Evolutionary conservation across 495 filamentous ascomycete species (phyloP).

Genomic region (Penicillium dipodomyicola): DNA sequence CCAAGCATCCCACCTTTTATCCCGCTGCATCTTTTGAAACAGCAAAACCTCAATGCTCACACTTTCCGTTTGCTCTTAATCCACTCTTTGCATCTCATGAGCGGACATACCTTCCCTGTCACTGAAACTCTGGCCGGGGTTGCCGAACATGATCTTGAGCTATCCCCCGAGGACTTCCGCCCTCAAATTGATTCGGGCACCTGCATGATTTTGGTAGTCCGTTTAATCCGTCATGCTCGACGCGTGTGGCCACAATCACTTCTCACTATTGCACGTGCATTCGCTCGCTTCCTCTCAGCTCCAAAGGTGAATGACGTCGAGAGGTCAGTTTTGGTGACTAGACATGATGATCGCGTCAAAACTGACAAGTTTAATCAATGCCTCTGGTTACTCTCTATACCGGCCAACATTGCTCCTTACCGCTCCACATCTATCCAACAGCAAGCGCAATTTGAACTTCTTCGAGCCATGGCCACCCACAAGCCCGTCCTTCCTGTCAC

Average conservation of each 20-base stretch:
- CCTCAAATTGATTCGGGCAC: constrained; percentile 28
- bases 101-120: constrained; percentile 27
- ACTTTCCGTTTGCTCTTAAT: constrained; percentile 46
- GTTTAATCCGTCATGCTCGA: constrained; percentile 59
- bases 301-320: constrained; percentile 6
- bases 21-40: constrained; percentile 49
- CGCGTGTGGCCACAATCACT: constrained; percentile 55
- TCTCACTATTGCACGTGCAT: constrained; percentile 44
- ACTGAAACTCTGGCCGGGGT: background rate
- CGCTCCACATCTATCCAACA: constrained; percentile 50
- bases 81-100: constrained; percentile 42
- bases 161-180: constrained; percentile 11
- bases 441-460: constrained; percentile 60
- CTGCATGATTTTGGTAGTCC: constrained; percentile 40
- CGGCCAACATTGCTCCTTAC: constrained; percentile 49
- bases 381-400: constrained; percentile 55
- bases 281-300: constrained; percentile 34
- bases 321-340: constrained; percentile 1
- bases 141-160: background rate
- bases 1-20: constrained; percentile 48
- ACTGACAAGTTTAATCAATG: constrained; percentile 50
- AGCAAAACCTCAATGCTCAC: constrained; percentile 36
- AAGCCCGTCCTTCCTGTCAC: constrained; percentile 56
- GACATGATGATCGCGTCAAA: constrained; percentile 25
- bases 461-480: constrained; percentile 59